Base-by-base conservation (phyloP, 2,329 filamentous ascomycete species). In the Neospermospora avenae region DNA sequence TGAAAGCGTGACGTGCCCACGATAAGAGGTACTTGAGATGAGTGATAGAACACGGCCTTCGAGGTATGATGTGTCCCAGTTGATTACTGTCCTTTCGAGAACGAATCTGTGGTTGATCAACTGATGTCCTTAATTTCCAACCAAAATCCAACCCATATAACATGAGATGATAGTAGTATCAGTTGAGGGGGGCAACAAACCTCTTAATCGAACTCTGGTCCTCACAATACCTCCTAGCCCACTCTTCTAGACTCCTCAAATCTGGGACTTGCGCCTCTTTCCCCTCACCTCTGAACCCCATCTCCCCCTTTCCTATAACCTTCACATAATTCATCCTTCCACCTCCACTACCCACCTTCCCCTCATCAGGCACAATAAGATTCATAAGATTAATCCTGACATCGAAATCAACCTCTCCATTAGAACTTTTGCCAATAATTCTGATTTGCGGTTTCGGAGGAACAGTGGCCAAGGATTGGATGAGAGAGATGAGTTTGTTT, bases 381-480 rank as follows among this genome's bases (percentile, higher is more conserved):
- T 72, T 75, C 78, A 84, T 81, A 18, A 84, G 72, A 68, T 84
- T 84, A 44, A 84, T 72, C 67, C 77, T 79, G 60, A 84, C 70
- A 59, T 78, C 76, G 65, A 85, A 84, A 69, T 84, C 81, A 34
- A 79, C 66, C 59, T 72, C 73, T 31, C 77, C 76, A 1, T 10
- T 24, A 1, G 53, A 51, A 8, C 48, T 62, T 34, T 72, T 77
- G 46, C 82, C 82, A 3, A 73, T 73, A 55, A 84, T 76, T 56
- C 78, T 75, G 22, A 84, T 76, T 62, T 80, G 75, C 0, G 79
- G 81, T 67, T 84, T 84, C 6, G 82, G 82, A 20, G 82, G 82
- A 0, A 84, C 74, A 1, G 77, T 77, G 14, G 80, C 77, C 58
- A 83, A 78, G 34, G 73, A 68, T 37, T 78, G 77, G 25, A 84